Evolutionary conservation across 306 rosid species (phyloP), one percentile per base, ranked within the genome.

Genomic region (Dryas octopetala): DNA sequence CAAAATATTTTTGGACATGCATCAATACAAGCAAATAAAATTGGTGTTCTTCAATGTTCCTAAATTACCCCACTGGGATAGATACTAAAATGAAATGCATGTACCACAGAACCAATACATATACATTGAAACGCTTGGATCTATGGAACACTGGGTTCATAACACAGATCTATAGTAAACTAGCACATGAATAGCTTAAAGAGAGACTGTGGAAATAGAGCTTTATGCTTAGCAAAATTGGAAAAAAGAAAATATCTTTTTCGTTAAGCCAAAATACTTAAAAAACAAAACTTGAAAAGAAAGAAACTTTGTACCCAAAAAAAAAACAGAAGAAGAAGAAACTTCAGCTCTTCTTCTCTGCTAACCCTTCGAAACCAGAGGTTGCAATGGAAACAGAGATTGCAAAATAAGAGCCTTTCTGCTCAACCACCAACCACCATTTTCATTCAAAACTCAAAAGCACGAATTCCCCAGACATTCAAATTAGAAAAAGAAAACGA

Each of bases 121-220:
- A 38, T 62, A 1, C 38, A 15, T 53, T 46, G 44, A 74, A 86
- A 76, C 75, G 50, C 76, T 55, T 51, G 78, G 88, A 84, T 85
- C 90, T 77, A 71, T 68, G 54, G 57, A 71, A 84, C 51, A 63
- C 17, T 44, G 50, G 67, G 73, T 68, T 23, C 58, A 63, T 64
- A 65, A 16, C 59, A 50, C 72, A 62, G 67, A 81, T 77, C 76
- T 23, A 23, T 79, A 65, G 49, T n/a, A 79, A 60, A 52, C 10
- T 15, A 54, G 44, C 28, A 75, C 52, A 74, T 45, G n/a, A 62
- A 76, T 43, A 78, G 8, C 48, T 53, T 38, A n/a, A 69, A 62
- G 40, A 75, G 58, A 57, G 71, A 17, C 4, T 6, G 17, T n/a
- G 62, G 41, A 44, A 70, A 70, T 19, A 51, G 57, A 76, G 67